phyloP scores from a whole-genome alignment of 2,329 filamentous ascomycete genomes.

The Colletotrichum acutatum region DNA sequence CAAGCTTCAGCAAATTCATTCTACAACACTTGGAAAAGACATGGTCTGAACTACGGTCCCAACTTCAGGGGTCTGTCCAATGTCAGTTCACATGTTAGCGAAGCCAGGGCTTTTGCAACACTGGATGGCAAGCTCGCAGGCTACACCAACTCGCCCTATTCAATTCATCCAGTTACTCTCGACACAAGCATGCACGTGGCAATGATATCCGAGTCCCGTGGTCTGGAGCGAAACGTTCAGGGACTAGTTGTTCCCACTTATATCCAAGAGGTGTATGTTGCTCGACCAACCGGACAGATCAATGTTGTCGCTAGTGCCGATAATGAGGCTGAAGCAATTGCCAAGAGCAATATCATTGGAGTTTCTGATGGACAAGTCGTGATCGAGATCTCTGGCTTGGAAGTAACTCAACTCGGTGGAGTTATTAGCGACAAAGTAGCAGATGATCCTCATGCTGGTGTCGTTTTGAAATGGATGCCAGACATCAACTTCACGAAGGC shows the following conservation, averaged over 20 bases:
- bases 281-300: background rate
- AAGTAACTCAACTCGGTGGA: background rate
- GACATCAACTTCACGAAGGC: conserved; percentile 15
- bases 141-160: conserved; percentile 30
- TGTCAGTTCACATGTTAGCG: conserved; percentile 11
- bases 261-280: conserved; percentile 19
- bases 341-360: background rate
- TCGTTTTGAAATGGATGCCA: conserved; percentile 23
- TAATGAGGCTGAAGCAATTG: background rate
- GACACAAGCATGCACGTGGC: conserved; percentile 47
- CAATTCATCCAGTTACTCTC: conserved; percentile 51
- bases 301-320: background rate
- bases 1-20: conserved; percentile 37
- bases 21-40: conserved; percentile 42
- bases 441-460: conserved; percentile 18
- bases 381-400: conserved; percentile 17
- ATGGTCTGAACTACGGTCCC: conserved; percentile 45
- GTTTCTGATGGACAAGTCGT: conserved; percentile 7
- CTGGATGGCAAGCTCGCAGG: background rate
- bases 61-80: conserved; percentile 37
- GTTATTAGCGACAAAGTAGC: background rate
- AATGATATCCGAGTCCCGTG: conserved; percentile 37
- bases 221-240: conserved; percentile 10
- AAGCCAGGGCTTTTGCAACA: conserved; percentile 5
- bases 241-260: conserved; percentile 7